Percentiles rank a stretch among this genome's conserved stretches.
Evolutionary conservation across 495 filamentous ascomycete genomes (phyloP).

Genomic region (Annulohypoxylon maeteangense): DNA sequence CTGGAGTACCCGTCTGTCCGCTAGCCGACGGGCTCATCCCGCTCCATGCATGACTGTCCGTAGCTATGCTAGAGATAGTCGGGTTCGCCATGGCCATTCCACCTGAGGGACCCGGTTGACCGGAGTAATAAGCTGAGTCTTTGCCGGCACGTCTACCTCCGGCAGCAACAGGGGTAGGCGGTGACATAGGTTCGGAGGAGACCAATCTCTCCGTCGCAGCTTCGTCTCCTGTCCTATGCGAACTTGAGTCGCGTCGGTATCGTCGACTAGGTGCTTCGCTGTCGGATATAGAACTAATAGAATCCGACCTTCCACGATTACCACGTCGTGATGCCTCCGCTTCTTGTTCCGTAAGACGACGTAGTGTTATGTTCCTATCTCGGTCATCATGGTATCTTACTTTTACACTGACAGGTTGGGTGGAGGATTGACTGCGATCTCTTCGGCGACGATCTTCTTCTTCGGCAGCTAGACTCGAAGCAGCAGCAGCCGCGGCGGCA

Average conservation of each 20-base stretch:
- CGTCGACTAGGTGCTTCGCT: constrained; percentile 55
- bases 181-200: constrained; percentile 50
- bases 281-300: constrained; percentile 60
- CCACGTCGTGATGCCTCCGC: constrained; percentile 58
- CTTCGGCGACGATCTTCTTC: constrained; percentile 55
- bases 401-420: constrained; percentile 79
- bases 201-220: constrained; percentile 53
- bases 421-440: constrained; percentile 54
- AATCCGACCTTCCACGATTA: constrained; percentile 54
- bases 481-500: constrained; percentile 60
- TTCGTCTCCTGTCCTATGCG: constrained; percentile 53
- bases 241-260: constrained; percentile 58
- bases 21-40: constrained; percentile 51
- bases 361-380: constrained; percentile 81
- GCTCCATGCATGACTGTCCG: constrained; percentile 56
- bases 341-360: constrained; percentile 83
- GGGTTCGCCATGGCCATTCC: constrained; percentile 43
- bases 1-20: constrained; percentile 36
- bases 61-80: constrained; percentile 57
- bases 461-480: constrained; percentile 51
- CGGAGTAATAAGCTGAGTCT: constrained; percentile 66
- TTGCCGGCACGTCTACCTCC: constrained; percentile 56
- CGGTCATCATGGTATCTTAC: constrained; percentile 80
- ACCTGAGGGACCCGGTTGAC: constrained; percentile 56
- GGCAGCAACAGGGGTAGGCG: constrained; percentile 60